Evolutionary conservation across 352 stramenopile genomes (phyloP).

Genomic region (Globisporangium cylindrosporum): DNA sequence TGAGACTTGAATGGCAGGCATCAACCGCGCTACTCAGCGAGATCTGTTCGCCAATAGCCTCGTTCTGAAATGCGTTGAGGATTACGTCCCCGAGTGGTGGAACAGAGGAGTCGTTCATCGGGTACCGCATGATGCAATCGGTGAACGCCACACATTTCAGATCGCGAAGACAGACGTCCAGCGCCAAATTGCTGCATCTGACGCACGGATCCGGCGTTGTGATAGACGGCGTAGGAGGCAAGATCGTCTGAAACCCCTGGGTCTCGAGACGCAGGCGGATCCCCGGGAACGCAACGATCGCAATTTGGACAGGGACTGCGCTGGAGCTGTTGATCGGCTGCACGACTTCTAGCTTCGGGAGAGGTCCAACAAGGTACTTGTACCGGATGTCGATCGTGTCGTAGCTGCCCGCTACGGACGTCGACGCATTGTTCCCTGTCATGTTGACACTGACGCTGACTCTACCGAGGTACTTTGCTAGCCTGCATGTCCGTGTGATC

Average conservation of each 20-base stretch:
- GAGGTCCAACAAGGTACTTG: slow-evolving; percentile 44
- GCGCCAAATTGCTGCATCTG: slow-evolving; percentile 31
- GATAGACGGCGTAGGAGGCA: slow-evolving; percentile 18
- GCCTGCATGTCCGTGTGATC: slow-evolving; percentile 34
- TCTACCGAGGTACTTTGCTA: slow-evolving; percentile 46
- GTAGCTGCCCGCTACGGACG: slow-evolving; percentile 8
- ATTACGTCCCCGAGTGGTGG: slow-evolving; percentile 32
- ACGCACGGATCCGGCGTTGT: slow-evolving; percentile 16
- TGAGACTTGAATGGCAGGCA: slow-evolving; percentile 27
- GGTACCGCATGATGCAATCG: slow-evolving; percentile 42
- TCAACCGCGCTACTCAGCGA: slow-evolving; percentile 33
- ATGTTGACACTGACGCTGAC: slow-evolving; percentile 27
- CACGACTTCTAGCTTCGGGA: slow-evolving; percentile 33
- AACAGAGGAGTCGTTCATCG: slow-evolving; percentile 1
- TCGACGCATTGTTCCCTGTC: slow-evolving; percentile 15
- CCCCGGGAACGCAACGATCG: slow-evolving; percentile 14
- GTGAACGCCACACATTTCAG: slow-evolving; percentile 45
- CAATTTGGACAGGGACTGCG: not conserved
- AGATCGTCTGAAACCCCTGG: slow-evolving; percentile 20
- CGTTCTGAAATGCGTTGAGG: slow-evolving; percentile 32
- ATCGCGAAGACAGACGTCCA: slow-evolving; percentile 53
- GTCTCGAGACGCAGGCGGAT: slow-evolving; percentile 37
- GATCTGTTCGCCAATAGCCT: slow-evolving; percentile 23
- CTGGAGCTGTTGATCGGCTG: slow-evolving; percentile 11
- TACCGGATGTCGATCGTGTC: slow-evolving; percentile 37